Base-by-base conservation (phyloP, 495 filamentous ascomycete species). In the Penicillium alfredii region DNA sequence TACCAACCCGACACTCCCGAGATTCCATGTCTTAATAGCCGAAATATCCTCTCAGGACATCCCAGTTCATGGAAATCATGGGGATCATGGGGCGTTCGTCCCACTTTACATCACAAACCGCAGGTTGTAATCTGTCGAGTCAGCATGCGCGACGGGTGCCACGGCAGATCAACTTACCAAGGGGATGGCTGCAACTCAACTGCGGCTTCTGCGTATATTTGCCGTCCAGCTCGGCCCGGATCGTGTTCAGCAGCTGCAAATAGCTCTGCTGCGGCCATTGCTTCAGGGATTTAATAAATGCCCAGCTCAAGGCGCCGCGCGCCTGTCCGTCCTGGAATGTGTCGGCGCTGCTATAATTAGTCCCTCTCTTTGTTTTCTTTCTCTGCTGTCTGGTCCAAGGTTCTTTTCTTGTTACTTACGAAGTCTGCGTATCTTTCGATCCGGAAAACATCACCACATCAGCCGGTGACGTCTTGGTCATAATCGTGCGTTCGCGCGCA, bases 391-490 rank as follows among this genome's bases (percentile, higher is more conserved):
- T n/a, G n/a, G n/a, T n/a, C n/a, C n/a, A n/a, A n/a, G n/a, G n/a
- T n/a, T n/a, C n/a, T n/a, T n/a, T n/a, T n/a, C n/a, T n/a, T n/a
- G 13, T 10, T 20, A 56, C 64, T 49, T 49, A 68, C 64, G 64
- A 68, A 30, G 89, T 98, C 69, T 98, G 92, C 30, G 82, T 81
- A 58, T 97, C 93, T 59, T 97, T 98, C 62, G 86, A 93, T 12
- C 92, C 92, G 25, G 85, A 90, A 72, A 90, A 93, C 86, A 97
- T 96, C 48, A 98, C 77, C 32, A 98, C 92, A 65, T 98, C 92
- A 20, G 92, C 92, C 4, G 88, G 82, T 11, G 84, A 92, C 3
- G 92, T 97, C 64, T 94, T 96, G 16, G 90, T 96, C 33, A 79
- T 73, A 41, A 87, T 58, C 22, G 88, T 80, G 33, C 77, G 75